Evolutionary conservation across 176 grass and related monocot genomes (phyloP).

Genomic region (Sorghum bicolor): DNA sequence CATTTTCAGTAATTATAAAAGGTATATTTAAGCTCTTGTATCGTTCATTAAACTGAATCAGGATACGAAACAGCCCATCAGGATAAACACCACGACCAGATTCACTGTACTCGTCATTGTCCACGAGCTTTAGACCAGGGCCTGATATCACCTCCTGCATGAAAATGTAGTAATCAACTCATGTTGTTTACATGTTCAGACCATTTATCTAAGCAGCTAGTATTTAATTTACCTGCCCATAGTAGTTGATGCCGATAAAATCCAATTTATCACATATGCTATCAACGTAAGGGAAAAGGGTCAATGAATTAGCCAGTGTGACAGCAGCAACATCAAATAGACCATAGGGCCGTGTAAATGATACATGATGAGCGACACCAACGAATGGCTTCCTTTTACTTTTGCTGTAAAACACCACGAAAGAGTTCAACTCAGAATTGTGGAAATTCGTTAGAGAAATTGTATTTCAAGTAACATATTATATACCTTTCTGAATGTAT

Average conservation of each 20-base stretch:
- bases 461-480: not conserved
- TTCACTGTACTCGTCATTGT: slow-evolving; percentile 88
- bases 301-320: slow-evolving; percentile 79
- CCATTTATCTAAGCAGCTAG: not conserved
- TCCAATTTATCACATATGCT: slow-evolving; percentile 83
- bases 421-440: not conserved
- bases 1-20: slow-evolving; percentile 96
- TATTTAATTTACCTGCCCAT: slow-evolving; percentile 71
- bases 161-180: not conserved
- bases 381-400: slow-evolving; percentile 51
- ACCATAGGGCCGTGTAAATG: slow-evolving; percentile 82
- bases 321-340: slow-evolving; percentile 87
- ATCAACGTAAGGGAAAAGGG: slow-evolving; percentile 75
- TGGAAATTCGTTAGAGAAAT: slow-evolving; percentile 2
- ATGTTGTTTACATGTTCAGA: not conserved
- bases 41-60: slow-evolving; percentile 82
- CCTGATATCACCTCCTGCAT: slow-evolving; percentile 94
- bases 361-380: slow-evolving; percentile 82
- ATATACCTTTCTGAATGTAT: slow-evolving; percentile 76
- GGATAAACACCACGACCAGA: slow-evolving; percentile 92
- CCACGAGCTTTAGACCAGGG: slow-evolving; percentile 81
- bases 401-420: slow-evolving; percentile 35
- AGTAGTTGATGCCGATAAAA: slow-evolving; percentile 96
- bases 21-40: slow-evolving; percentile 82
- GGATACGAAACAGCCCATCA: slow-evolving; percentile 74